Conservation (phyloP, 441 rosid genomes). For the California macrophylla region DNA sequence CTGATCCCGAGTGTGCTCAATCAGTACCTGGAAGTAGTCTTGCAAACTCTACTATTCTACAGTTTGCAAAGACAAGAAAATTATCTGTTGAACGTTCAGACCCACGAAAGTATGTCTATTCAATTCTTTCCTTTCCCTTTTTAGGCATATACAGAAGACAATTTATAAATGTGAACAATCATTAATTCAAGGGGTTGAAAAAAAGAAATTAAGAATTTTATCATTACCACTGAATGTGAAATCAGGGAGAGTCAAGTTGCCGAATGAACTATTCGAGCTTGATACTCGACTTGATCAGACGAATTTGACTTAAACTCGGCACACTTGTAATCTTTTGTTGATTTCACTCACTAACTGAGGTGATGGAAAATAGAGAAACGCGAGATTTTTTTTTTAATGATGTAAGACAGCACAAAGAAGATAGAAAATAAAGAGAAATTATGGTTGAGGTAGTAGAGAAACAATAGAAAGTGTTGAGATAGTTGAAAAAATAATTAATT, state of each 20-base stretch:
- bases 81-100: conserved; percentile 82
- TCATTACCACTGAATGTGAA: not conserved
- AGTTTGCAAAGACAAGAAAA: conserved; percentile 88
- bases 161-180: not conserved
- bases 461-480: too few relatives aligned
- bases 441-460: not conserved
- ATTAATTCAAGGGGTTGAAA: not conserved
- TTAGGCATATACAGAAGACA: not conserved
- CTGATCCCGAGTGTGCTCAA: conserved; percentile 63
- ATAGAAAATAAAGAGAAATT: too few relatives aligned
- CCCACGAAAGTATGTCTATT: conserved; percentile 57
- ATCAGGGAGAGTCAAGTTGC: not conserved
- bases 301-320: not conserved
- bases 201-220: not conserved
- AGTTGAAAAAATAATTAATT: too few relatives aligned
- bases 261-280: not conserved
- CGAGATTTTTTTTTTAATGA: not conserved
- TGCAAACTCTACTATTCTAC: conserved; percentile 59
- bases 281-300: not conserved
- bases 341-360: not conserved
- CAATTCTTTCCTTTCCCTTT: not conserved
- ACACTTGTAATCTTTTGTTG: not conserved
- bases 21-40: conserved; percentile 54
- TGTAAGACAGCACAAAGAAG: not conserved
- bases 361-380: not conserved